Evolutionary conservation across 2,329 filamentous ascomycete species (phyloP), one percentile per base, ranked within the genome.

Genomic region (Fusarium tupiense): DNA sequence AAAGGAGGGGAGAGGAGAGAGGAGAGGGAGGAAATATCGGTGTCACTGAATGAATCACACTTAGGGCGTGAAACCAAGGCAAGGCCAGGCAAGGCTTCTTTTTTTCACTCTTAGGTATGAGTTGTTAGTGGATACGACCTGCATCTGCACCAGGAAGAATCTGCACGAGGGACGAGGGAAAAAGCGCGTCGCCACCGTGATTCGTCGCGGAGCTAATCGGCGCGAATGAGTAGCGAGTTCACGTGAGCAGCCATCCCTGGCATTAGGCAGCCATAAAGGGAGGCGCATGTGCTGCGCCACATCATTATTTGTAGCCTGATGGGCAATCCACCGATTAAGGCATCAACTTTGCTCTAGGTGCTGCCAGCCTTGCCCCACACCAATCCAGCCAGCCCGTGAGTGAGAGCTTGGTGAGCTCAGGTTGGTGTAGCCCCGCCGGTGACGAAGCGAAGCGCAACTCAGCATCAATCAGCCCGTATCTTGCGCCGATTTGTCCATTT

Each of bases 201-300:
- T 72, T 66, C 64, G 61, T 29, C 52, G 61, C 59, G 70, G 72
- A 65, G 69, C 44, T 47, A 64, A 56, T 71, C 71, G 76, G 79
- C 82, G 81, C 82, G 82, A 81, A 63, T 64, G 59, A 73, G 76
- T 78, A 80, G 76, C 82, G 82, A 79, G 68, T 57, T 81, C 82
- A 84, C 82, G 81, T 84, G 82, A 81, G 70, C 24, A 43, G 14
- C 4, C 40, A 37, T 46, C 41, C 44, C n/a, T 29, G 29, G 59
- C 35, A 19, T 64, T 71, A 83, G 82, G 82, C 82, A 83, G 77
- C 80, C 77, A 76, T 69, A 33, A 26, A 35, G 26, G 61, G 62
- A 70, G 76, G 79, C 52, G 29, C 29, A 50, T 29, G 72, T 58
- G 53, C 69, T 73, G 69, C 74, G 74, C 74, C 74, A 76, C 74